Percentiles rank a stretch among this genome's conserved stretches.
These are phyloP conservation scores for Hevea brasiliensis DNA, from an alignment of 345 rosid species.

Conservation along the genomic window DNA sequence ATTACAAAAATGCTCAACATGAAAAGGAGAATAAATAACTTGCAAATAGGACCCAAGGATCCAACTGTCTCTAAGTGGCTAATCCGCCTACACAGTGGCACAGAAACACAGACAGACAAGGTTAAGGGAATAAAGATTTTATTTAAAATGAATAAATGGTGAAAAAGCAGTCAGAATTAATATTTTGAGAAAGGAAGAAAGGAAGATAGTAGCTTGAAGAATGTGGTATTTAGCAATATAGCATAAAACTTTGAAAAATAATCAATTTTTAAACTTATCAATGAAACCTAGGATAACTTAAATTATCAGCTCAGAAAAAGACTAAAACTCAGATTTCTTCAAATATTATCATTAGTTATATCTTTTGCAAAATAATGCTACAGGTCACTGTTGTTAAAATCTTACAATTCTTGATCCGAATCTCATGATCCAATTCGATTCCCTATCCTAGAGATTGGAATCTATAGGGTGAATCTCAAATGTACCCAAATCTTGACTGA, in stretches of 20 bases:
- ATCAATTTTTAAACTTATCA: neutral
- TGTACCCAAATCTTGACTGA: too few species aligned
- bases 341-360: neutral
- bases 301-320: neutral
- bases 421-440: too few species aligned
- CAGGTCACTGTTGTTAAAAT: too few species aligned
- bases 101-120: neutral
- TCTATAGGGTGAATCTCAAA: too few species aligned
- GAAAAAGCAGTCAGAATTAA: neutral
- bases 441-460: too few species aligned
- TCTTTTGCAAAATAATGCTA: neutral
- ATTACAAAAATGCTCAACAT: neutral
- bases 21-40: constrained; percentile 14
- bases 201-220: neutral
- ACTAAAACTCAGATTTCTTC: neutral
- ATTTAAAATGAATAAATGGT: neutral
- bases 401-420: too few species aligned
- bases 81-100: constrained; percentile 3
- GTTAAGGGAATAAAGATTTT: neutral
- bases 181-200: neutral
- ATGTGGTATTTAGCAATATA: too few species aligned
- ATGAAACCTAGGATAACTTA: neutral
- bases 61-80: constrained; percentile 42
- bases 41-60: constrained; percentile 35
- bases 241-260: neutral